These are phyloP conservation scores for Hippophae rhamnoides DNA, from an alignment of 306 rosid genomes.

Conservation along the genomic window DNA sequence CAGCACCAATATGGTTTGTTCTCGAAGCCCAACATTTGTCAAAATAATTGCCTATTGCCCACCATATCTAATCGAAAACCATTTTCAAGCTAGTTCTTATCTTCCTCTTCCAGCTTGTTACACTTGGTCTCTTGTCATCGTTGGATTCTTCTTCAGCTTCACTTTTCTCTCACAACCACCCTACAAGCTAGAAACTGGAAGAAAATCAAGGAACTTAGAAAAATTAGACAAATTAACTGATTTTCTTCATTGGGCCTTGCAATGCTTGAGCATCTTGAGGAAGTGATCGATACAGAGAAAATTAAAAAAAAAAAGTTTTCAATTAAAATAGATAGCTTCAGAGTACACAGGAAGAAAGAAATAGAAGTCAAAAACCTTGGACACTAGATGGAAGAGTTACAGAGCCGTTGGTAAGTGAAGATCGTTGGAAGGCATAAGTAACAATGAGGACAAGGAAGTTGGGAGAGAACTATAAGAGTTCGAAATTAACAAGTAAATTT, in stretches of 20 bases:
- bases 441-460: too few relatives aligned
- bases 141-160: slow-evolving; percentile 6
- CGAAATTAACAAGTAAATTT: too few relatives aligned
- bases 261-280: too few relatives aligned
- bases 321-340: too few relatives aligned
- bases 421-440: too few relatives aligned
- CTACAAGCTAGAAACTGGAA: slow-evolving; percentile 14
- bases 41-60: slow-evolving; percentile 10
- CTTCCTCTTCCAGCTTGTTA: slow-evolving; percentile 17
- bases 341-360: too few relatives aligned
- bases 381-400: too few relatives aligned
- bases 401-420: too few relatives aligned
- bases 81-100: slow-evolving; percentile 14
- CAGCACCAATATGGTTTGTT: slow-evolving; percentile 8
- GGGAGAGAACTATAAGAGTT: too few relatives aligned
- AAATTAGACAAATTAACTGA: slow-evolving; percentile 12
- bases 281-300: too few relatives aligned
- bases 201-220: slow-evolving; percentile 17
- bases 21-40: slow-evolving; percentile 29
- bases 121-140: slow-evolving; percentile 19
- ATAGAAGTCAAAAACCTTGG: too few relatives aligned
- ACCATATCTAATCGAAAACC: slow-evolving; percentile 1
- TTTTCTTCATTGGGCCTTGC: slow-evolving; percentile 29
- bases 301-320: too few relatives aligned
- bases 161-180: slow-evolving; percentile 9